A percentile compares a stretch with the other conserved stretches of the same genome.
Conservation (phyloP, 108 stramenopile species). For the Stephanodiscus triporus region DNA sequence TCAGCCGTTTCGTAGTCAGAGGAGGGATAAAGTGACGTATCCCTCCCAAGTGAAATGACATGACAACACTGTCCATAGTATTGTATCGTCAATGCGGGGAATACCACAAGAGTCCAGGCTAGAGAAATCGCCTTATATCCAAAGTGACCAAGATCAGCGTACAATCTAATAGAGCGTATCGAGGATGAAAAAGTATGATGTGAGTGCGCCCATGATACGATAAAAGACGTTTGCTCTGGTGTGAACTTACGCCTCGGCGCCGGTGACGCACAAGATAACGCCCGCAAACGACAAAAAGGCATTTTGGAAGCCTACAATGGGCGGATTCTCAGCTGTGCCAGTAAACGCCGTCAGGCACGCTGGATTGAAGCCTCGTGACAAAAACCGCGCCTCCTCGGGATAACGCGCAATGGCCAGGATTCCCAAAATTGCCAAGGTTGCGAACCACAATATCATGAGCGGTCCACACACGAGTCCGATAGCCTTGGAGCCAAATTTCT, state of each 20-base stretch:
- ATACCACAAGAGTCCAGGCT: neutral
- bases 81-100: conserved; percentile 4
- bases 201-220: too few relatives aligned
- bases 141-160: conserved; percentile 8
- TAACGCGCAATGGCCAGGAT: neutral
- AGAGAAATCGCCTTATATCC: neutral
- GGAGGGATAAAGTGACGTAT: neutral
- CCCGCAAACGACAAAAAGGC: neutral
- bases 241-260: neutral
- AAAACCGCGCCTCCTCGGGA: conserved; percentile 4
- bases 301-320: neutral
- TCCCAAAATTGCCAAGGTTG: neutral
- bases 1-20: neutral
- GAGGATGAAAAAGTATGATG: too few relatives aligned
- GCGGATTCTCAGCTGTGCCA: neutral
- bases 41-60: neutral
- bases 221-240: too few relatives aligned
- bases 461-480: conserved; percentile 1
- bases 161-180: neutral
- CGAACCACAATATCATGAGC: conserved; percentile 1
- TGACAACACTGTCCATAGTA: conserved; percentile 7
- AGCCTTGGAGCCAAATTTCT: neutral
- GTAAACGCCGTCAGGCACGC: neutral
- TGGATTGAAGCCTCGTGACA: conserved; percentile 3
- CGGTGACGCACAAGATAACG: conserved; percentile 1